Evolutionary conservation across 495 filamentous ascomycete genomes (phyloP).

Genomic region (Penicillium parvum): DNA sequence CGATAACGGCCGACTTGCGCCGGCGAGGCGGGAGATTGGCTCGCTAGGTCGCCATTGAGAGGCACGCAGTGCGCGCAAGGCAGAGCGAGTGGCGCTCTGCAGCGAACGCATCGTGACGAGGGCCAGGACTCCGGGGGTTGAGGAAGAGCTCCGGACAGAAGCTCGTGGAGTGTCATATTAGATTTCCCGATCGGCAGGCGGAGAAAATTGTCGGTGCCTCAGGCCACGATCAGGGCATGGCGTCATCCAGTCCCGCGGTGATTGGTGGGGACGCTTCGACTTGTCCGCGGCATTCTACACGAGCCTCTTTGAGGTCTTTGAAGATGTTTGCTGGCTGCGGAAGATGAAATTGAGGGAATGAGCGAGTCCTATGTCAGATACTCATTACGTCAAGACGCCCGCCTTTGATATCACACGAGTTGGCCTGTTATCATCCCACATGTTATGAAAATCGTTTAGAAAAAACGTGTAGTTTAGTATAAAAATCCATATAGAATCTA

Average conservation of each 20-base stretch:
- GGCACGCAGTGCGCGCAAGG: slow-evolving; percentile 17
- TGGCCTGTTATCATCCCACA: too few relatives aligned
- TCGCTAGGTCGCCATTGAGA: slow-evolving; percentile 18
- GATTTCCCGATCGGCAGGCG: slow-evolving; percentile 15
- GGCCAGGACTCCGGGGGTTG: background rate
- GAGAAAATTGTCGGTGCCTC: slow-evolving; percentile 14
- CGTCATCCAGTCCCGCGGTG: slow-evolving; percentile 11
- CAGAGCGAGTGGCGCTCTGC: slow-evolving; percentile 20
- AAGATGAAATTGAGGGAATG: too few relatives aligned
- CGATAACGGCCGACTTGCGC: slow-evolving; percentile 20
- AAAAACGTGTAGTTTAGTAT: too few relatives aligned
- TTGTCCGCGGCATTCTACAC: background rate
- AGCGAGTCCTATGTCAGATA: too few relatives aligned
- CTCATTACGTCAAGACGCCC: too few relatives aligned
- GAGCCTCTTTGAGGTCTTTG: slow-evolving; percentile 3
- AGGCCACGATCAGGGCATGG: slow-evolving; percentile 9
- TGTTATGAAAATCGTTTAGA: too few relatives aligned
- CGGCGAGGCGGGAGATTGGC: slow-evolving; percentile 6
- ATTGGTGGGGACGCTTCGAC: slow-evolving; percentile 5
- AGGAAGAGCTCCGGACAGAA: slow-evolving; percentile 3
- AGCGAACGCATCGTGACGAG: slow-evolving; percentile 23
- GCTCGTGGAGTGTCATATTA: slow-evolving; percentile 7
- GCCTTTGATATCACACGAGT: too few relatives aligned
- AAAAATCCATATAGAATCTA: too few relatives aligned
- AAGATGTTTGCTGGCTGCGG: too few relatives aligned